phyloP scores from a whole-genome alignment of 2,329 filamentous ascomycete species.

The Hymenoscyphus occultus region DNA sequence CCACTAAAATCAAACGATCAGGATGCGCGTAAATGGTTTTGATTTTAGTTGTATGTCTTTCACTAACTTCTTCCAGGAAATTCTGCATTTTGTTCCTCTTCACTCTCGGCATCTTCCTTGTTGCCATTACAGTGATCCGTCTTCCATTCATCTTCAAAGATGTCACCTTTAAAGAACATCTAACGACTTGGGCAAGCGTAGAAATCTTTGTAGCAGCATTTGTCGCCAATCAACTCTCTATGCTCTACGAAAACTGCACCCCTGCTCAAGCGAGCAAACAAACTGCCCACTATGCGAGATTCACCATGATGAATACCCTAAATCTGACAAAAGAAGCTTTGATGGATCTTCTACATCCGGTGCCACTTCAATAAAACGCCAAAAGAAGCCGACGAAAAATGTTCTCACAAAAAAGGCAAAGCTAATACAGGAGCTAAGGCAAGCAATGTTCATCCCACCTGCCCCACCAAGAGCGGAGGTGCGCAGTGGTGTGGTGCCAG shows the following conservation, averaged over 20 bases:
- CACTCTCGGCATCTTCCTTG: conserved; percentile 18
- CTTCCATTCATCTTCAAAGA: conserved; percentile 17
- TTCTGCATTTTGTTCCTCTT: conserved; percentile 14
- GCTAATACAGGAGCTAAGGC: conserved; percentile 5
- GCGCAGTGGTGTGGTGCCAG: neutral
- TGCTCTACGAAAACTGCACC: conserved; percentile 7
- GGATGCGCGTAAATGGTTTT: conserved; percentile 5
- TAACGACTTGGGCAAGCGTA: conserved; percentile 20
- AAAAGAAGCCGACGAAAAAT: neutral
- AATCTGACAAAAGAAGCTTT: neutral
- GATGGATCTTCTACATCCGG: neutral
- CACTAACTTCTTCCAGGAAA: conserved; percentile 2
- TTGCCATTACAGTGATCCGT: conserved; percentile 21
- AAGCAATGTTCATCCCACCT: conserved; percentile 9
- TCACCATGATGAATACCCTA: neutral
- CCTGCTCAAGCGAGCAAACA: neutral
- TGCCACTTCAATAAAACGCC: neutral
- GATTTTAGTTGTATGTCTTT: conserved; percentile 38
- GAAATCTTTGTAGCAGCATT: conserved; percentile 20
- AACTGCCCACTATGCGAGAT: too few relatives aligned
- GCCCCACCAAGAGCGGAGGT: neutral
- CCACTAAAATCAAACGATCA: conserved; percentile 15
- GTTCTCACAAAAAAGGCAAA: neutral
- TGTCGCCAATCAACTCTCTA: conserved; percentile 18
- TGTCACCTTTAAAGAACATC: conserved; percentile 13